Evolutionary conservation across 2,329 filamentous ascomycete species (phyloP).

Genomic region (Rhynchosporium secalis): DNA sequence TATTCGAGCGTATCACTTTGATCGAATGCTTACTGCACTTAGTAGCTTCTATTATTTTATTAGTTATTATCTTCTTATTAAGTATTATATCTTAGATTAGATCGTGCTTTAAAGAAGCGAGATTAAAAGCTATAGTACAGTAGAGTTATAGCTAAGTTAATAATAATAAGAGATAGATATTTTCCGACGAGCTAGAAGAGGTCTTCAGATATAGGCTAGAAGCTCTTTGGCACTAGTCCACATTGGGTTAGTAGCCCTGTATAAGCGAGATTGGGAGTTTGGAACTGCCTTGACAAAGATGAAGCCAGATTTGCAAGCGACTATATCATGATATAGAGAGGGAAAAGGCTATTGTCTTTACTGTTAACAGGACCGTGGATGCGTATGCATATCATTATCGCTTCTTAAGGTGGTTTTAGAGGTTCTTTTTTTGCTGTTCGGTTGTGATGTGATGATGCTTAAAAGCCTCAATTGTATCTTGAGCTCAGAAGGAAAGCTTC

Average conservation of each 20-base stretch:
- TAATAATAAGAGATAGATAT: not conserved
- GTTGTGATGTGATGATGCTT: no score
- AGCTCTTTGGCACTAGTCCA: not conserved
- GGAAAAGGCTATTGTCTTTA: no score
- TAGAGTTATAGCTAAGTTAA: not conserved
- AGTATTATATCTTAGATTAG: slow-evolving; percentile 1
- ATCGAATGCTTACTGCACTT: slow-evolving; percentile 23
- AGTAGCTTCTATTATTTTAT: slow-evolving; percentile 19
- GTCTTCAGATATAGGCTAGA: not conserved
- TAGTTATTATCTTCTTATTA: not conserved
- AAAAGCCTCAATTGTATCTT: no score
- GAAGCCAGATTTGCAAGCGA: slow-evolving; percentile 1
- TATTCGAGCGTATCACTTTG: slow-evolving; percentile 25
- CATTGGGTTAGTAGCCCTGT: not conserved
- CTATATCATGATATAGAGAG: no score
- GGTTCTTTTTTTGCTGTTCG: no score
- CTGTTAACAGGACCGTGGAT: no score
- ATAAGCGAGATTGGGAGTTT: not conserved
- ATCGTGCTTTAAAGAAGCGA: slow-evolving; percentile 6
- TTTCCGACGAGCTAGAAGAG: not conserved
- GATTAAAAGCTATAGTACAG: not conserved
- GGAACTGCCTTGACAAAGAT: not conserved
- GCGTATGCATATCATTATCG: no score
- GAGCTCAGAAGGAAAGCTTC: not conserved
- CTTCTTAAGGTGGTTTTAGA: no score